Percentiles rank a stretch among this genome's conserved stretches.
Conservation (phyloP, 2,329 filamentous ascomycete species). For the Hypoxylon sp. region DNA sequence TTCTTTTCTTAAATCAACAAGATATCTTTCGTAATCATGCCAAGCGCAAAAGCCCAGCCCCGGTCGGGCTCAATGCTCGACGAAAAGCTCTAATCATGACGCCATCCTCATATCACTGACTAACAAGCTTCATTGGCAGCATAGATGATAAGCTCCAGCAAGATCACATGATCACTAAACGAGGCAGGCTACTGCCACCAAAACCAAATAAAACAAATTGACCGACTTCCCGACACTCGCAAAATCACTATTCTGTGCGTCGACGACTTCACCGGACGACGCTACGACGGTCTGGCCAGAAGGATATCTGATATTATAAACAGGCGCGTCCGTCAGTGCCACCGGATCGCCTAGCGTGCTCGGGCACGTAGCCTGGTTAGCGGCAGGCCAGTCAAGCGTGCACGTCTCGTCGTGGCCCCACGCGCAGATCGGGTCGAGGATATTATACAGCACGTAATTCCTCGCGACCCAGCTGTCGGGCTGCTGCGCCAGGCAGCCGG, state of each 20-base stretch:
- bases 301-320: constrained; percentile 65
- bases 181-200: constrained; percentile 18
- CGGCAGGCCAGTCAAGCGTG: constrained; percentile 58
- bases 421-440: constrained; percentile 62
- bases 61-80: not conserved
- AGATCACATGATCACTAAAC: constrained; percentile 16
- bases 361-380: constrained; percentile 65
- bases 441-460: constrained; percentile 66
- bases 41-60: constrained; percentile 1
- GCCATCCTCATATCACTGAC: constrained; percentile 1
- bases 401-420: constrained; percentile 65
- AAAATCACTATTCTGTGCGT: constrained; percentile 21
- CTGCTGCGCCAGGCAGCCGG: constrained; percentile 59
- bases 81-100: constrained; percentile 4
- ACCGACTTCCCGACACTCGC: constrained; percentile 15
- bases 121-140: not conserved
- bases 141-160: not conserved
- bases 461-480: constrained; percentile 63
- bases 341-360: constrained; percentile 56
- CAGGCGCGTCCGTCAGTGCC: constrained; percentile 53
- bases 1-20: constrained; percentile 30
- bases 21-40: constrained; percentile 37
- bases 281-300: constrained; percentile 58
- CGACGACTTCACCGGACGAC: constrained; percentile 47
- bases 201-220: constrained; percentile 14